Base-by-base conservation (phyloP, 2,329 filamentous ascomycete genomes). In the Aschersonia sp. region DNA sequence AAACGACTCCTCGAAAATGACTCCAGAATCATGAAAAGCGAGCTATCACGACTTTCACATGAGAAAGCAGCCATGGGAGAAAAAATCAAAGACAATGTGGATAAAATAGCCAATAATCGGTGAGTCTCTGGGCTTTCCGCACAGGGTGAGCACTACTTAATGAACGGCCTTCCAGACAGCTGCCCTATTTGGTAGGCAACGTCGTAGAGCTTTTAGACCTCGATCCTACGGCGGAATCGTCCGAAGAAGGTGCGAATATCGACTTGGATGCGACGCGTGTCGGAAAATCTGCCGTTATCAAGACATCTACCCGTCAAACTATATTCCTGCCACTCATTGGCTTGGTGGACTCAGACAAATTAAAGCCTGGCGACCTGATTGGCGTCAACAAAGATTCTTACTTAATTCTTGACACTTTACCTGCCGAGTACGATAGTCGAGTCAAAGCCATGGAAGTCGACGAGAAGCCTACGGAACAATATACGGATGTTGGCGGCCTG, bases 371-470 rank as follows among this genome's bases (percentile, higher is more conserved):
- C 58, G 94, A 98, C 61, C 77, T 98, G 45, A 98, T 98, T 53
- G 92, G 92, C 67, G 89, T 98, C 50, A 97, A 98, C 67, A 98
- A 98, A 72, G 94, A 98, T 61, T 97, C 91, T 50, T 98, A 98
- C 65, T 81, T 98, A 38, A 87, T 98, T 55, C 77, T 98, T 50
- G 94, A 98, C 63, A 98, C 92, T 30, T 75, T 98, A 55, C 92
- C 92, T 1, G 92, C 92, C 44, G 94, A 98, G 66, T 98, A 98
- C 62, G 92, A 98, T 64, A 97, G 91, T 70, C 82, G 92, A 66
- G 92, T 98, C 55, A 98, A 98, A 74, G 94, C 94, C 38, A 98
- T 98, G 92, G 94, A 98, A 72, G 92, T 98, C 5, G 92, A 98
- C 60, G 94, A 98, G 77, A 98, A 98, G 75, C 94, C 92, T 7